Conservation (phyloP, 1,139 yeast species). For the Zygosaccharomyces pseudobailii region DNA sequence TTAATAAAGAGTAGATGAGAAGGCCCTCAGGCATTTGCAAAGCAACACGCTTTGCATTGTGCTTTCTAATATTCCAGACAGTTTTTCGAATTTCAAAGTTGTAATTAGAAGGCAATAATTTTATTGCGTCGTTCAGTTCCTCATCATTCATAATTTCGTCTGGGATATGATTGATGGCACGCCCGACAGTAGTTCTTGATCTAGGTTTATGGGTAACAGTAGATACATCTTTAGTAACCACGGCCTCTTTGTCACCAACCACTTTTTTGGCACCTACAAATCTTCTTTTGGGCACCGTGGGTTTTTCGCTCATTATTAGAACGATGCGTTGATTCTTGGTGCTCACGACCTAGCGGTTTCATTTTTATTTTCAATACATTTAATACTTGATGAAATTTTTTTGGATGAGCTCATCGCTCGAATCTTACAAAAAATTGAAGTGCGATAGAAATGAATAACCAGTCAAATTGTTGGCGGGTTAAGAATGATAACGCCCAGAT, state of each 20-base stretch:
- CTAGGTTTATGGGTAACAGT: slow-evolving; percentile 33
- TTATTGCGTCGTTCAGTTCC: slow-evolving; percentile 76
- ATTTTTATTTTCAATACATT: background rate
- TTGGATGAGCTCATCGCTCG: background rate
- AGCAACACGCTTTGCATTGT: slow-evolving; percentile 73
- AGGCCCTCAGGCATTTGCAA: slow-evolving; percentile 98
- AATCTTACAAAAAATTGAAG: slow-evolving; percentile 4
- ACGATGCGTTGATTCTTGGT: background rate
- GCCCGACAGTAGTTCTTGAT: slow-evolving; percentile 33
- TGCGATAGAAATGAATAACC: background rate
- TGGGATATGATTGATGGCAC: slow-evolving; percentile 88
- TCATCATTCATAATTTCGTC: slow-evolving; percentile 72
- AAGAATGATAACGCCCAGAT: slow-evolving; percentile 81
- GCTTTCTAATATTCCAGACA: slow-evolving; percentile 81
- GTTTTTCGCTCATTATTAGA: slow-evolving; percentile 4
- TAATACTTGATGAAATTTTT: slow-evolving; percentile 2
- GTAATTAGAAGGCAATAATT: slow-evolving; percentile 80
- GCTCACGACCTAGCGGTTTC: background rate
- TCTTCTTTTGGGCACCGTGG: slow-evolving; percentile 36
- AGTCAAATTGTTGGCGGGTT: background rate
- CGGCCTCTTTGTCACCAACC: slow-evolving; percentile 5
- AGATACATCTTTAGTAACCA: slow-evolving; percentile 15
- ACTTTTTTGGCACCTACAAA: slow-evolving; percentile 41
- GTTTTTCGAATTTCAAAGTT: slow-evolving; percentile 96
- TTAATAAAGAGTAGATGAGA: slow-evolving; percentile 76